Evolutionary conservation across 1,284 basidiomycete species (phyloP), one percentile per base, ranked within the genome.

Genomic region (Apiotrichum siamense): DNA sequence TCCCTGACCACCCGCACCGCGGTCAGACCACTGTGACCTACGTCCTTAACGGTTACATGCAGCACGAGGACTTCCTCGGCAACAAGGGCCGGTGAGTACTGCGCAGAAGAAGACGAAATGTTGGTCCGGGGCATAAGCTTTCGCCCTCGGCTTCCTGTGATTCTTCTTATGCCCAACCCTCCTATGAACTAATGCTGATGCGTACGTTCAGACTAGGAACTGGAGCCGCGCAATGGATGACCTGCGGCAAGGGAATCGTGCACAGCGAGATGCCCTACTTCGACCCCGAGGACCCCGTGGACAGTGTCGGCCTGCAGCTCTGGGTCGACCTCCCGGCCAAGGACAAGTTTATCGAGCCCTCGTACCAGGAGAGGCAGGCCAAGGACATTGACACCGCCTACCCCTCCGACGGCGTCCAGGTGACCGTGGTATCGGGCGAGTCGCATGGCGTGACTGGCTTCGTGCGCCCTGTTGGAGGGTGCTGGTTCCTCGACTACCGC

Each of bases 171-270:
- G n/a, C n/a, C n/a, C n/a, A n/a, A n/a, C n/a, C n/a, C n/a, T n/a
- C n/a, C n/a, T n/a, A n/a, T n/a, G n/a, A n/a, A n/a, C n/a, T n/a
- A n/a, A n/a, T n/a, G n/a, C n/a, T n/a, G n/a, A n/a, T n/a, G n/a
- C n/a, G n/a, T n/a, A n/a, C n/a, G n/a, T n/a, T n/a, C n/a, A n/a
- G n/a, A n/a, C 86, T 97, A 54, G 81, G 83, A 35, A 74, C 85
- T 3, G 92, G 93, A 9, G 90, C 88, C 49, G 83, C 94, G 4
- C 92, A 96, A 66, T 96, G 90, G 88, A 96, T 96, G 91, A 86
- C 83, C 63, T 90, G 90, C 12, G 88, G 87, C 1, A 63, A 66
- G 48, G 78, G 77, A 0, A 65, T 72, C 65, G 84, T 91, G 50
- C 88, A 91, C 63, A 84, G 86, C 6, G 88, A 80, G 74, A 96